Evolutionary conservation across 305 asterid species (phyloP), one percentile per base, ranked within the genome.

Genomic region (Andrographis paniculata): DNA sequence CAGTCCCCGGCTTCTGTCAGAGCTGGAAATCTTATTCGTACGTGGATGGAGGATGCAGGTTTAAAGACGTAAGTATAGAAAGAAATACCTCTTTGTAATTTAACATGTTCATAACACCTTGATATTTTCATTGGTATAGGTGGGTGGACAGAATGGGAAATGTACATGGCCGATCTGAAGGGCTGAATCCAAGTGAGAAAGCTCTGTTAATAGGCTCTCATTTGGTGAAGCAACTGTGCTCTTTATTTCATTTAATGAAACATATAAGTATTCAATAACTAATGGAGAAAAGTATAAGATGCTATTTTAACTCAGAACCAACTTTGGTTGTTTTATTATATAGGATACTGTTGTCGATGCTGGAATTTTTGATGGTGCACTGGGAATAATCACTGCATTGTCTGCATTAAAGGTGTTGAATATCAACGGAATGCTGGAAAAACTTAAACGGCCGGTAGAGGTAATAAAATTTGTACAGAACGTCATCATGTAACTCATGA

Each of bases 61-160:
- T 75, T 91, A 76, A 66, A 59, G 57, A 83, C 93, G 96, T 91
- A 64, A 70, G 89, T 7, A 49, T 60, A 16, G 48, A 38, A 20
- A 43, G 28, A 6, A 6, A 5, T 7, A 33, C 2, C 48, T 21
- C 48, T 21, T 41, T 35, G 6, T 42, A 46, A 31, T 33, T 21
- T 22, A 23, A 3, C 20, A 36, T 14, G 30, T 53, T 57, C 50
- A 20, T 38, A 52, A 52, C 36, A 43, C 42, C 52, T 8, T 51
- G 51, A 51, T 44, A 2, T 45, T 45, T 54, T 46, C 63, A 44
- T 48, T 65, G 54, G 55, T 67, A 55, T 74, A 86, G 96, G 59
- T 80, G 99, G 96, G 79, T 78, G 65, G 99, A 91, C 75, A 77
- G 70, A 65, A 91, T 91, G 99, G 99, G 99, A 48, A 91, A 83